Base-by-base conservation (phyloP, 2,329 filamentous ascomycete species). In the Aspergillus ochraceus region DNA sequence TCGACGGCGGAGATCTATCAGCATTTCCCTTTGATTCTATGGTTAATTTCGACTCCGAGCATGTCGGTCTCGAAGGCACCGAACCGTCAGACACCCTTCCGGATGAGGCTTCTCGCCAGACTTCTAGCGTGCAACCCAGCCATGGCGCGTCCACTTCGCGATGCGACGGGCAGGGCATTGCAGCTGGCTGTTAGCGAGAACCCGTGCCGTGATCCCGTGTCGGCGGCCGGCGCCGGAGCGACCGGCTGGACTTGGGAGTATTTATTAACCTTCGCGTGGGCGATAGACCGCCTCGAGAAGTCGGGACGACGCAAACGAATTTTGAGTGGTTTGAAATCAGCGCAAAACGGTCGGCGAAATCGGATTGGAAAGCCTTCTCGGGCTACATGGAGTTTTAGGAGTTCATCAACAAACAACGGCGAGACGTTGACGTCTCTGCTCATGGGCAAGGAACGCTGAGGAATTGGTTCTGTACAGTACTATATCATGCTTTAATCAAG, bases 11-110 rank as follows among this genome's bases (percentile, higher is more conserved):
- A 80, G 77, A 78, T 78, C 72, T 76, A 75, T 75, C 76, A 70
- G 73, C 76, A 77, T 79, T 81, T 80, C 70, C 78, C 75, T 80
- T 80, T 81, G 79, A 81, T 82, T 80, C 79, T 77, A 71, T 81
- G 78, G 79, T 82, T 81, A 76, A 81, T 81, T 80, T 81, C 77
- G 78, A 81, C 79, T 75, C 79, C 79, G 79, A 81, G 65, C 72
- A 76, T 75, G 71, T 76, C 75, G 68, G 74, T 71, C 70, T 76
- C 73, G 74, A 78, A 71, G 71, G 71, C 72, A 68, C 73, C 72
- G 70, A 76, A 64, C 66, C 60, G 81, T 81, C 69, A 76, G 77
- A 66, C 78, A 68, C 75, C 77, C 74, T 80, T 81, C 65, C 79
- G 79, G 73, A 79, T 78, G 75, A 78, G 72, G 71, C 75, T 81